A percentile compares a stretch with the other conserved stretches of the same genome.
These are phyloP conservation scores for Sesbania bispinosa DNA, from an alignment of 306 rosid genomes.

Conservation along the genomic window DNA sequence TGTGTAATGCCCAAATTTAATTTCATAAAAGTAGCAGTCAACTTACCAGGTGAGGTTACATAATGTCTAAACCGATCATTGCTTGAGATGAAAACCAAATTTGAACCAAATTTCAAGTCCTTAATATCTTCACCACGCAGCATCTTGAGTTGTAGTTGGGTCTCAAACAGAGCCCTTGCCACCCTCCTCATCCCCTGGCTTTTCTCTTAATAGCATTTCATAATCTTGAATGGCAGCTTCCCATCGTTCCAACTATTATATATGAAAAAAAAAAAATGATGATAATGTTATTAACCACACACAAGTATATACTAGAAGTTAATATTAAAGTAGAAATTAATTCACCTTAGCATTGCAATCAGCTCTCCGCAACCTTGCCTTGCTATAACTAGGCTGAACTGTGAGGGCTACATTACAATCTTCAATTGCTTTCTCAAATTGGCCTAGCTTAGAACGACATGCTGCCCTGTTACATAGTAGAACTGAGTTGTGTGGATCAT, in stretches of 20 bases:
- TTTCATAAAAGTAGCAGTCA: neutral
- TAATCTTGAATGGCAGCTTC: conserved; percentile 86
- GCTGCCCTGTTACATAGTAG: conserved; percentile 93
- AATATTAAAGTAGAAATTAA: neutral
- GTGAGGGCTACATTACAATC: conserved; percentile 80
- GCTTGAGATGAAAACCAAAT: conserved; percentile 66
- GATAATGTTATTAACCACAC: neutral
- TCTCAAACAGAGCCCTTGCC: conserved; percentile 82
- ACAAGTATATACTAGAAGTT: neutral
- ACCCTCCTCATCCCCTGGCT: conserved; percentile 90
- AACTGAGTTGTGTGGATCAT: conserved; percentile 70
- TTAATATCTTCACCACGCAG: conserved; percentile 64
- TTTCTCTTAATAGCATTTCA: conserved; percentile 72
- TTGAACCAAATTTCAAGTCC: conserved; percentile 78
- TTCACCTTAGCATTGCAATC: conserved; percentile 83
- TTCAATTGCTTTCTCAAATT: conserved; percentile 88
- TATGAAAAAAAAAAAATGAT: neutral
- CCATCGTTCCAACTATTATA: conserved; percentile 84
- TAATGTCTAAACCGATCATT: conserved; percentile 79
- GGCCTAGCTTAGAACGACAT: conserved; percentile 84
- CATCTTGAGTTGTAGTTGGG: conserved; percentile 64
- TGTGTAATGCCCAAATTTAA: neutral
- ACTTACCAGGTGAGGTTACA: conserved; percentile 79
- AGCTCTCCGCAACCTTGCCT: conserved; percentile 88
- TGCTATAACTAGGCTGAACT: conserved; percentile 75